Base-by-base conservation (phyloP, 2,329 filamentous ascomycete species). In the Talaromyces sp. region DNA sequence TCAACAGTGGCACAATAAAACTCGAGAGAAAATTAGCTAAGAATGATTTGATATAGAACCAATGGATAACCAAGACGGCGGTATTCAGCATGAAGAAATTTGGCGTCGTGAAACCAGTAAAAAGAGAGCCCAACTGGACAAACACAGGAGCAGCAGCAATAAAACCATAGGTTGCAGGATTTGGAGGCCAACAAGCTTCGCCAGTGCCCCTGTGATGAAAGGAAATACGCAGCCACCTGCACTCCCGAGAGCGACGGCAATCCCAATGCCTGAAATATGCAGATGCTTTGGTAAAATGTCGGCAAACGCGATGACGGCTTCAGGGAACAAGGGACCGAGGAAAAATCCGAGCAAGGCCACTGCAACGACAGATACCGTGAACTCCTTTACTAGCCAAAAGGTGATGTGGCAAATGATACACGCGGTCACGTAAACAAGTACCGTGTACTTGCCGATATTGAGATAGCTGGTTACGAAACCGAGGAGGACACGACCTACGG, bases 301-400 rank as follows among this genome's bases (percentile, higher is more conserved):
- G 0, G 89, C 90, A 3, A 85, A 85, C 1, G 85, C 85, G 4
- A 92, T 86, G 27, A 94, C 83, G 3, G 85, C 88, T 5, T 87
- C 88, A 0, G 90, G 89, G 69, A 92, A 93, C 42, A 93, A 75
- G 0, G 91, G 90, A 0, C 90, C 90, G 0, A 92, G 81, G 69
- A 92, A 90, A 78, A 92, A 89, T 0, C 90, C 90, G 62, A 91
- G 81, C 1, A 92, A 76, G 0, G 84, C 80, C n/a, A 91, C 87
- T 34, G 88, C 86, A 27, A 91, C 79, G 18, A 88, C 86, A 0
- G 88, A 89, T 44, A 89, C 86, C 61, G 88, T 80, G 69, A 92
- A 89, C 60, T 84, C 84, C 0, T 89, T 89, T 1, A 93, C 87
- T 4, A 92, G 84, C 89, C 90, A 94, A 79, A 92, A 92, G 59